Evolutionary conservation across 2,329 filamentous ascomycete species (phyloP), one percentile per base, ranked within the genome.

Genomic region (Endocalyx cinctus): DNA sequence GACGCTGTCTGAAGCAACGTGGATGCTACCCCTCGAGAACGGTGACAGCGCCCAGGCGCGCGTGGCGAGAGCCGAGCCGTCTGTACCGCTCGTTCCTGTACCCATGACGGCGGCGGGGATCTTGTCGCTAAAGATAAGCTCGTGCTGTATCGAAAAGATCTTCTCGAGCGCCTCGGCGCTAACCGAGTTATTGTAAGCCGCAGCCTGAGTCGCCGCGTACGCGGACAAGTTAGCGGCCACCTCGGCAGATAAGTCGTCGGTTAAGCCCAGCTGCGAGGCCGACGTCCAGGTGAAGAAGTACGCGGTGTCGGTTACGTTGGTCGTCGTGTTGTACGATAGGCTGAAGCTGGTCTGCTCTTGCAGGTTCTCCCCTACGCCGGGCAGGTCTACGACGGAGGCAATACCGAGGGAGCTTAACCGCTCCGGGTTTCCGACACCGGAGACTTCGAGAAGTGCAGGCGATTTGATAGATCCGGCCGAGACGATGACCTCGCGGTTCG

Each of bases 331-430:
- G 14, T 57, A 65, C 20, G 59, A 41, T 16, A 63, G 34, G 13
- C 17, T 25, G 38, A 23, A 34, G 26, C 31, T 52, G 20, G 43
- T 34, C 31, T 66, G 62, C 35, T 66, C 63, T 40, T 63, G 60
- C 32, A 64, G 57, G 34, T 64, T 59, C 27, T 55, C 48, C 13
- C 64, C 63, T 7, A 68, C 63, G 17, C 55, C 55, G 10, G 57
- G 51, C 15, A 64, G 50, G 29, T 61, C 50, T 15, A 61, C 46
- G 13, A 60, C 42, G 8, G 51, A 43, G 17, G 53, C 44, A 10
- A 67, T 57, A 3, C 57, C 59, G 8, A 54, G 47, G 14, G 51
- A 12, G 12, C 20, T 12, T 15, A 31, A 17, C 15, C 17, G 8
- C 8, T 8, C 20, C n/a, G 20, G 20, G 20, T 23, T 23, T 8